A percentile compares a stretch with the other conserved stretches of the same genome.
Conservation (phyloP, 1,284 basidiomycete genomes). For the Gastroboletus turbinatus region DNA sequence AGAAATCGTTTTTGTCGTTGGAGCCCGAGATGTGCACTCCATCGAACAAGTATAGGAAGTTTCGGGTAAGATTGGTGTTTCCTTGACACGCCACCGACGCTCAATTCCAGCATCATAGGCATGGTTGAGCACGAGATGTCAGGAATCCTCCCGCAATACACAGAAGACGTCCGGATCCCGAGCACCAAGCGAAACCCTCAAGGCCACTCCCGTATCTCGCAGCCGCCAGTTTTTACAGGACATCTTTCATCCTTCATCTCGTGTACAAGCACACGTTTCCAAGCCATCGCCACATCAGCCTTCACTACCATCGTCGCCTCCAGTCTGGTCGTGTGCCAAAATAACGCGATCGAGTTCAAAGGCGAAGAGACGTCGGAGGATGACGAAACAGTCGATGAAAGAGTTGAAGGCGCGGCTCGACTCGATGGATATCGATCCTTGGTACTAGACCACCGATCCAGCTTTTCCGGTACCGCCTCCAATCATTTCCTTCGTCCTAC, state of each 20-base stretch:
- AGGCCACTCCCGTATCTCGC: not conserved
- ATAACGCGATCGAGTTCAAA: slow-evolving; percentile 19
- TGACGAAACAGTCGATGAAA: slow-evolving; percentile 7
- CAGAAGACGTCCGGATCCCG: not conserved
- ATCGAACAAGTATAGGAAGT: slow-evolving; percentile 1
- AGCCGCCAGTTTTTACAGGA: slow-evolving; percentile 4
- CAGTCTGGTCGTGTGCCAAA: slow-evolving; percentile 20
- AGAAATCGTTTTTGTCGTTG: slow-evolving; percentile 8
- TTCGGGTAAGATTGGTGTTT: slow-evolving; percentile 10
- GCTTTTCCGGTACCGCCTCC: not conserved
- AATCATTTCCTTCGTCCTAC: not conserved
- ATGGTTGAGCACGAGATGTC: not conserved
- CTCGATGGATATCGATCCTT: slow-evolving; percentile 14
- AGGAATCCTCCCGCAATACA: not conserved
- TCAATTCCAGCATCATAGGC: slow-evolving; percentile 8
- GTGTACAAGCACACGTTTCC: not conserved
- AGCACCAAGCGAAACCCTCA: not conserved
- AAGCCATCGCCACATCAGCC: not conserved
- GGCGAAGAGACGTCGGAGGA: slow-evolving; percentile 3
- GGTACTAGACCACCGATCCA: not conserved
- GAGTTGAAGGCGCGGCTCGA: slow-evolving; percentile 8
- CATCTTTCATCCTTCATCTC: slow-evolving; percentile 2
- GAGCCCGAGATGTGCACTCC: not conserved
- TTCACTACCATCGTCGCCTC: not conserved
- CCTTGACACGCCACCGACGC: not conserved